Evolutionary conservation across 164 flowering plant genomes (phyloP).

Genomic region (Berberis vulgaris): DNA sequence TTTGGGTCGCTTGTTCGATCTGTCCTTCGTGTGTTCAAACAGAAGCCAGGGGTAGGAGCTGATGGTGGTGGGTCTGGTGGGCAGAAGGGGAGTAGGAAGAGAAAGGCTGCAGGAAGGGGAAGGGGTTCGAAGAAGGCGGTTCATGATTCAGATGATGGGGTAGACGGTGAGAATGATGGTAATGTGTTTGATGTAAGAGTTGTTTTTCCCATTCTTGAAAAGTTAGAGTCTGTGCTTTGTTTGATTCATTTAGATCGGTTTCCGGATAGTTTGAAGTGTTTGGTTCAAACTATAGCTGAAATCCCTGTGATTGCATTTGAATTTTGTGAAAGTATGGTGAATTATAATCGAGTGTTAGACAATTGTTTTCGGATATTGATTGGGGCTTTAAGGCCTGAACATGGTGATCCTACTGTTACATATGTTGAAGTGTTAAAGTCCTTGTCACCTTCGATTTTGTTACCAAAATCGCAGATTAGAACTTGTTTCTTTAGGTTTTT

Average conservation of each 20-base stretch:
- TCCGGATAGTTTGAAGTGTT: slow-evolving; percentile 70
- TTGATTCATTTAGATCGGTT: slow-evolving; percentile 66
- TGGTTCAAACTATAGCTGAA: slow-evolving; percentile 59
- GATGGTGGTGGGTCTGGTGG: neutral
- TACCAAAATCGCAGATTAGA: slow-evolving; percentile 48
- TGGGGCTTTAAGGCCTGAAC: slow-evolving; percentile 50
- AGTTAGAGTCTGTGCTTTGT: slow-evolving; percentile 37
- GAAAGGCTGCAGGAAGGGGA: slow-evolving; percentile 20
- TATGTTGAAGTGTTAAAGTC: slow-evolving; percentile 70
- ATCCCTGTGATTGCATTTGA: slow-evolving; percentile 58
- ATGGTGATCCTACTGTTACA: slow-evolving; percentile 47
- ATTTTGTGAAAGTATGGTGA: slow-evolving; percentile 14
- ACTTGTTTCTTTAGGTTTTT: slow-evolving; percentile 58
- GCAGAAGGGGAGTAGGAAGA: slow-evolving; percentile 14
- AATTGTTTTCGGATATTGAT: slow-evolving; percentile 47
- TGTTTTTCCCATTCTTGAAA: slow-evolving; percentile 43
- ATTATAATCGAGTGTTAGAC: slow-evolving; percentile 29
- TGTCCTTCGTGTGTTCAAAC: slow-evolving; percentile 52
- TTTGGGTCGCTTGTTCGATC: slow-evolving; percentile 68
- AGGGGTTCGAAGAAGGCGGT: neutral
- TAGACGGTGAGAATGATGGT: slow-evolving; percentile 16
- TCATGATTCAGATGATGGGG: slow-evolving; percentile 4
- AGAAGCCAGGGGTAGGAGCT: slow-evolving; percentile 5
- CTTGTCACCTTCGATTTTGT: slow-evolving; percentile 45
- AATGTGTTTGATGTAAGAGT: slow-evolving; percentile 27